A percentile compares a stretch with the other conserved stretches of the same genome.
Conservation (phyloP, 2,329 filamentous ascomycete genomes). For the Claviceps digitariae region DNA sequence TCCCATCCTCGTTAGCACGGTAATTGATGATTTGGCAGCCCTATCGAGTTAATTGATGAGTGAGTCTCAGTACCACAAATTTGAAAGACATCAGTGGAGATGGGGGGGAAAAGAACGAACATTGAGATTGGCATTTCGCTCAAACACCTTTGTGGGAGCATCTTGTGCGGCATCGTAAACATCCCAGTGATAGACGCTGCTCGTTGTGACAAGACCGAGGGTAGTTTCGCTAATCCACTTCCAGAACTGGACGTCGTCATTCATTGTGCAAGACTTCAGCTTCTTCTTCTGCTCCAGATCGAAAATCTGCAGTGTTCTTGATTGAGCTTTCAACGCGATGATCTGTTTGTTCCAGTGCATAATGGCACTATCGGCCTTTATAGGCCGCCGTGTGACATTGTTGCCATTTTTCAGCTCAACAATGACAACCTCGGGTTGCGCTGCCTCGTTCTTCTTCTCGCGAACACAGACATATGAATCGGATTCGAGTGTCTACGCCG, state of each 20-base stretch:
- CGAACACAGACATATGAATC: constrained; percentile 93
- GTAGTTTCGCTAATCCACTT: constrained; percentile 93
- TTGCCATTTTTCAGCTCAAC: constrained; percentile 96
- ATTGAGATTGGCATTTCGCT: constrained; percentile 78
- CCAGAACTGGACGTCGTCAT: constrained; percentile 97
- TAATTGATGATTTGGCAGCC: constrained; percentile 99
- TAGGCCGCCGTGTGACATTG: constrained; percentile 85
- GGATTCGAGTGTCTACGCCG: constrained; percentile 79
- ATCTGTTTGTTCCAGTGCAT: constrained; percentile 98
- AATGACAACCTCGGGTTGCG: constrained; percentile 90
- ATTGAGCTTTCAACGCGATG: constrained; percentile 91
- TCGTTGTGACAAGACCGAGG: constrained; percentile 82
- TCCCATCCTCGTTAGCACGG: constrained; percentile 84
- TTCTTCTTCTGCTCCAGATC: constrained; percentile 87
- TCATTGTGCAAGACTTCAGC: constrained; percentile 93
- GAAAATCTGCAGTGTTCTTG: constrained; percentile 92
- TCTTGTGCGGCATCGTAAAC: constrained; percentile 75
- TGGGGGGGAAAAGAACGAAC: constrained; percentile 35
- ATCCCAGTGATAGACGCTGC: constrained; percentile 93
- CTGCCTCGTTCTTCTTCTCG: constrained; percentile 76
- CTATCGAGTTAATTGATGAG: constrained; percentile 28
- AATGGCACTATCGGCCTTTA: constrained; percentile 98
- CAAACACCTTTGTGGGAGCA: constrained; percentile 79
- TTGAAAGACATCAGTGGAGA: neutral
- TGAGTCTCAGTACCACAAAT: neutral